phyloP scores from a whole-genome alignment of 2,329 filamentous ascomycete genomes.

The Nannizzia gypsea region DNA sequence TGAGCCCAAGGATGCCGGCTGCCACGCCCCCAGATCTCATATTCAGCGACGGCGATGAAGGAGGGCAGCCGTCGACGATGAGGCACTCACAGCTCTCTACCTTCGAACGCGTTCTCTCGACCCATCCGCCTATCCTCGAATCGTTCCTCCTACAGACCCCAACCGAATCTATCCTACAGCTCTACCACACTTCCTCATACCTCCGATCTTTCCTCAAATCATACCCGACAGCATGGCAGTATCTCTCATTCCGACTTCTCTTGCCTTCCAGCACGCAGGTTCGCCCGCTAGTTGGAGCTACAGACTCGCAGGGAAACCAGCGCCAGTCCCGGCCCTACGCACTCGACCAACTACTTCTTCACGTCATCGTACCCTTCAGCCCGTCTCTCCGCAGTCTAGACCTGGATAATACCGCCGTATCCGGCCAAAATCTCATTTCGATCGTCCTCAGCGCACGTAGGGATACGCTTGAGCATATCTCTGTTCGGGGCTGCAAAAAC shows the following conservation, averaged over 20 bases:
- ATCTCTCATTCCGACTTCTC: conserved; percentile 46
- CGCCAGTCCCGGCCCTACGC: conserved; percentile 47
- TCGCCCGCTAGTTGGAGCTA: conserved; percentile 24
- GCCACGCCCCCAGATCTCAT: conserved; percentile 11
- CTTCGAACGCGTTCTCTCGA: conserved; percentile 45
- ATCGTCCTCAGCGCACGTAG: conserved; percentile 44
- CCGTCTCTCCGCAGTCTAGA: conserved; percentile 46
- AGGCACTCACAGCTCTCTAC: conserved; percentile 27
- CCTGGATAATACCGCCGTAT: conserved; percentile 50
- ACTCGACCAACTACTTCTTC: conserved; percentile 46
- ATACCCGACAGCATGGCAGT: conserved; percentile 51
- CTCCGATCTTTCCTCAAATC: conserved; percentile 43
- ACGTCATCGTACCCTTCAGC: conserved; percentile 45
- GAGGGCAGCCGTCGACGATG: conserved; percentile 16
- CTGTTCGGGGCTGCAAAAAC: conserved; percentile 52
- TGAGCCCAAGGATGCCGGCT: not conserved
- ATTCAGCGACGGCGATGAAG: conserved; percentile 19
- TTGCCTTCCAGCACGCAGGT: conserved; percentile 29
- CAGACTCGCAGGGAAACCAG: conserved; percentile 23
- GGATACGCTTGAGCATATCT: conserved; percentile 47
- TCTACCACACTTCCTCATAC: conserved; percentile 47
- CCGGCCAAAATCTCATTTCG: conserved; percentile 44
- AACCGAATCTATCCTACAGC: conserved; percentile 44
- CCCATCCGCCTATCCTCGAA: conserved; percentile 47
- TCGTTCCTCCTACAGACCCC: conserved; percentile 47